Base-by-base conservation (phyloP, 2,329 filamentous ascomycete species). In the Paecilomyces formosus region DNA sequence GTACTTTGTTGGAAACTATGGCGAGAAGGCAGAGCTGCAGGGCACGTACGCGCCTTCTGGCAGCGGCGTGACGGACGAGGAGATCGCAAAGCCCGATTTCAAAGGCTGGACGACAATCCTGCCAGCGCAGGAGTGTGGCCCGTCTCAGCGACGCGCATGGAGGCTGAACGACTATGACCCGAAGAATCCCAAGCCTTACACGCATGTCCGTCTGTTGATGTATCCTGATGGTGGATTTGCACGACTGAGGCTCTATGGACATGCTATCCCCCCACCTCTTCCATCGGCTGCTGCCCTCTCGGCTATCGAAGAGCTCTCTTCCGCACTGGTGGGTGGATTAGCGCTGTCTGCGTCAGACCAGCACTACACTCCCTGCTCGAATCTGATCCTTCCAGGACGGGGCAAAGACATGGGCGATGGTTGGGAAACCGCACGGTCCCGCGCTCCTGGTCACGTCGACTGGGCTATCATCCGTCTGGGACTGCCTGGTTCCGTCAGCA, bases 221-320 rank as follows among this genome's bases (percentile, higher is more conserved):
- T 78, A 76, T 62, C 77, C 77, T 0, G 77, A 79, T 55, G 77
- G 77, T 39, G 77, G 77, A 0, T 76, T 79, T 60, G 74, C 74
- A 3, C 63, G 77, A 33, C 62, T 78, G 30, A 65, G 76, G 22
- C 64, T 78, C 1, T 79, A 78, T 58, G 77, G 77, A 1, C 69
- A 71, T 56, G 76, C 73, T 1, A 71, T 77, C 11, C 72, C 75
- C 0, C 70, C 74, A 1, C 59, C 70, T 7, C 58, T 65, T 3
- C 55, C 63, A 5, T 18, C 60, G 11, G 11, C 58, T 3, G 22
- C 22, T 15, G 52, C 22, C 3, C 51, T 49, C 9, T 63, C 65
- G 13, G 11, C 30, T 8, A 18, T 69, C 4, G 74, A 77, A 59
- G 75, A 77, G 57, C 70, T 77, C 12, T 75, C 74, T 0, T 74